These are phyloP conservation scores for Nakazawaea ambrosiae DNA, from an alignment of 805 yeast genomes.

Conservation along the genomic window DNA sequence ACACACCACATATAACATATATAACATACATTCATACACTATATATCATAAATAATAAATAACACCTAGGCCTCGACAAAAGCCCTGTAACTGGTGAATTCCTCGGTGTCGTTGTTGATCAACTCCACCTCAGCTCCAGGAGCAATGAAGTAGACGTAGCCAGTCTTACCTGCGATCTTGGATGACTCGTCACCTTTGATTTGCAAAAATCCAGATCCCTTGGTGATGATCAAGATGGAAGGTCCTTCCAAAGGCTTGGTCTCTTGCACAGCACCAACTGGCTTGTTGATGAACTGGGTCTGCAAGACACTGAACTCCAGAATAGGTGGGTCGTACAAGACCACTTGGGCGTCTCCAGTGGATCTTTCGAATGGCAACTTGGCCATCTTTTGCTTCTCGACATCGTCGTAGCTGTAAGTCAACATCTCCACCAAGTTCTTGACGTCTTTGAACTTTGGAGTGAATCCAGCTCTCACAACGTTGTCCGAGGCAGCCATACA, in stretches of 20 bases:
- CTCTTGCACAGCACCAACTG: slow-evolving; percentile 35
- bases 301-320: slow-evolving; percentile 94
- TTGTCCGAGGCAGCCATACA: slow-evolving; percentile 99
- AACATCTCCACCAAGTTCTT: slow-evolving; percentile 82
- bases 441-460: slow-evolving; percentile 99
- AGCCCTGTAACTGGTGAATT: slow-evolving; percentile 83
- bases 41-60: not conserved
- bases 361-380: slow-evolving; percentile 52
- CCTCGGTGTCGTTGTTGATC: slow-evolving; percentile 35
- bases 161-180: slow-evolving; percentile 49
- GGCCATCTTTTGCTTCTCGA: slow-evolving; percentile 88
- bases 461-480: slow-evolving; percentile 97
- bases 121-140: slow-evolving; percentile 66
- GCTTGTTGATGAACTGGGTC: slow-evolving; percentile 42
- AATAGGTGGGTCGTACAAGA: slow-evolving; percentile 90
- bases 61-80: slow-evolving; percentile 58
- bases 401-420: slow-evolving; percentile 83
- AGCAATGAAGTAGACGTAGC: slow-evolving; percentile 79
- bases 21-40: not conserved
- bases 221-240: slow-evolving; percentile 75
- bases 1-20: not conserved
- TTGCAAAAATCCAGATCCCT: slow-evolving; percentile 61
- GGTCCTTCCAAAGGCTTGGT: slow-evolving; percentile 75
- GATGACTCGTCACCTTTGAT: slow-evolving; percentile 34
- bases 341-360: slow-evolving; percentile 58